Evolutionary conservation across 352 stramenopile species (phyloP).

Genomic region (Pythium volutum): DNA sequence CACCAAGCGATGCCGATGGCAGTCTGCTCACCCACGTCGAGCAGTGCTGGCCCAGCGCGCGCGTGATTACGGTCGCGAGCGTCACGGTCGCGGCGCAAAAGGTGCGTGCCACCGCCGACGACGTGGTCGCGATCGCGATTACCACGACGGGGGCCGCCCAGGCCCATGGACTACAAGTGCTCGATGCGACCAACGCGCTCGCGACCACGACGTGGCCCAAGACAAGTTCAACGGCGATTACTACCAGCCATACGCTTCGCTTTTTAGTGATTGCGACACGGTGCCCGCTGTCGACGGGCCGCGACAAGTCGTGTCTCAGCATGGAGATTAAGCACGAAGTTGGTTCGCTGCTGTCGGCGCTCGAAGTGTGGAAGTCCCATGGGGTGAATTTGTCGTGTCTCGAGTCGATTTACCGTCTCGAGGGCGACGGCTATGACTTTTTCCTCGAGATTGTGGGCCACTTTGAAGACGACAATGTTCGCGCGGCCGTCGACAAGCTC

Average conservation of each 20-base stretch:
- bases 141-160: conserved; percentile 47
- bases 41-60: conserved; percentile 66
- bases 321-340: conserved; percentile 88
- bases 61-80: conserved; percentile 60
- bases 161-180: conserved; percentile 36
- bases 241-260: conserved; percentile 50
- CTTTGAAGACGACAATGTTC: conserved; percentile 64
- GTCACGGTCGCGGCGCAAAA: conserved; percentile 56
- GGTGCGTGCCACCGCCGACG: conserved; percentile 23
- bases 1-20: conserved; percentile 51
- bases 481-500: conserved; percentile 50
- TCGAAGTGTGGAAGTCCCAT: conserved; percentile 83
- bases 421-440: conserved; percentile 78
- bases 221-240: conserved; percentile 21
- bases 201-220: conserved; percentile 43
- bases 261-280: conserved; percentile 75
- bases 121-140: conserved; percentile 46
- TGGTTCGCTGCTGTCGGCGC: conserved; percentile 70
- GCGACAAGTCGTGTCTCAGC: conserved; percentile 82
- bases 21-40: conserved; percentile 57
- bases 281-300: conserved; percentile 56
- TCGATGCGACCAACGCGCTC: conserved; percentile 52
- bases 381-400: conserved; percentile 81
- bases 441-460: conserved; percentile 83
- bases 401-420: conserved; percentile 82